Percentiles rank a stretch among this genome's conserved stretches.
Evolutionary conservation across 306 rosid genomes (phyloP).

Genomic region (Neltuma alba): DNA sequence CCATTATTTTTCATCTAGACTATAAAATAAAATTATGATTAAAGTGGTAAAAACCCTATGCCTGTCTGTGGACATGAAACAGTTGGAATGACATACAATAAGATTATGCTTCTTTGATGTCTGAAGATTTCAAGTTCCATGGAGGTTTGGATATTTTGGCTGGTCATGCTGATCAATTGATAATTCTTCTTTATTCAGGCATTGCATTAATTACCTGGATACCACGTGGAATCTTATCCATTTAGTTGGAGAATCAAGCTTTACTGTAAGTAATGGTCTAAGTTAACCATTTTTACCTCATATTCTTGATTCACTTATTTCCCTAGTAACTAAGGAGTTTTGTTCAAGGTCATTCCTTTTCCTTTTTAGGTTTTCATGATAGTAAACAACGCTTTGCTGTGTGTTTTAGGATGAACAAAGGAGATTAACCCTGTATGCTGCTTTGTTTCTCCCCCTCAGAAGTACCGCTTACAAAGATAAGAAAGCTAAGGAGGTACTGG

Average conservation of each 20-base stretch:
- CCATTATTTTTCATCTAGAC: neutral
- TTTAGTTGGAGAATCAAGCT: slow-evolving; percentile 57
- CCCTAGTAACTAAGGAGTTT: neutral
- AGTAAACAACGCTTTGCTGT: slow-evolving; percentile 30
- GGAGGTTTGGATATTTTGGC: slow-evolving; percentile 23
- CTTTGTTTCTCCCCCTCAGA: slow-evolving; percentile 80
- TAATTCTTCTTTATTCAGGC: slow-evolving; percentile 46
- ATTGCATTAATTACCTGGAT: slow-evolving; percentile 64
- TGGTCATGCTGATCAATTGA: slow-evolving; percentile 26
- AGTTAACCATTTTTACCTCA: neutral
- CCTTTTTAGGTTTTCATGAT: slow-evolving; percentile 23
- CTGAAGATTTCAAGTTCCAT: neutral
- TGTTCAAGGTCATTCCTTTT: slow-evolving; percentile 10
- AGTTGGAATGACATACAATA: neutral
- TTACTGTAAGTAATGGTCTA: slow-evolving; percentile 59
- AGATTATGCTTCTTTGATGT: neutral
- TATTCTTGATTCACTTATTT: slow-evolving; percentile 17
- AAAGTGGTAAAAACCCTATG: neutral
- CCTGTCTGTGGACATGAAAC: neutral
- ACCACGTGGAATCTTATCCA: slow-evolving; percentile 69
- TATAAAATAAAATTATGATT: neutral
- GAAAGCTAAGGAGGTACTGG: slow-evolving; percentile 69
- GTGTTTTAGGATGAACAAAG: slow-evolving; percentile 73
- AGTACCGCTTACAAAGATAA: slow-evolving; percentile 60
- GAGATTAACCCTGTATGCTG: slow-evolving; percentile 73